phyloP scores from a whole-genome alignment of 192 early-diverging fungal species.

The Coemansia guatemalensis region DNA sequence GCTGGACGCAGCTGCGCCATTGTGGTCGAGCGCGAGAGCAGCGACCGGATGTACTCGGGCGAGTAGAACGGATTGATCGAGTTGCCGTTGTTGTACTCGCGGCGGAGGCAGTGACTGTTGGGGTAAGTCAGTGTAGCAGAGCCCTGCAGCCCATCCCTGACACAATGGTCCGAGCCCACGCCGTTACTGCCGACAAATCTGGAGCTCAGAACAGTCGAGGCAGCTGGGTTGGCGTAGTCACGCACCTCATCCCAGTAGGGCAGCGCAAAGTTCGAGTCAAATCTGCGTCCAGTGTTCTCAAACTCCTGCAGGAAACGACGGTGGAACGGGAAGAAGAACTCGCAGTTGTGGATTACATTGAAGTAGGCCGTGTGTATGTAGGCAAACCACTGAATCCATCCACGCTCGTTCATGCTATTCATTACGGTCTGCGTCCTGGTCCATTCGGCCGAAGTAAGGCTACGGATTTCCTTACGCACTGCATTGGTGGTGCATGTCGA shows the following conservation, averaged over 20 bases:
- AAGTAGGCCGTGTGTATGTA: conserved; percentile 40
- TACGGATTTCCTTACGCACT: conserved; percentile 52
- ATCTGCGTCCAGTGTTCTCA: conserved; percentile 44
- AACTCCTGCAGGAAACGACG: conserved; percentile 51
- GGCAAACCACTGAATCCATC: conserved; percentile 47
- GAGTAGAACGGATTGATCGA: conserved; percentile 43
- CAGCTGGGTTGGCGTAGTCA: conserved; percentile 49
- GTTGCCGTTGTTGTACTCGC: conserved; percentile 50
- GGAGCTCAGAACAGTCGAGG: conserved; percentile 32
- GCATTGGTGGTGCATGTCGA: conserved; percentile 18
- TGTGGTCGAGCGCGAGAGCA: conserved; percentile 32
- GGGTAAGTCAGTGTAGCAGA: conserved; percentile 29
- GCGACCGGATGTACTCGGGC: conserved; percentile 50
- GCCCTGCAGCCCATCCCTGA: conserved; percentile 28
- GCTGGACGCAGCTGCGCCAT: conserved; percentile 47
- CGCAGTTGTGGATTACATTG: conserved; percentile 40
- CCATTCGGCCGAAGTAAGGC: conserved; percentile 39
- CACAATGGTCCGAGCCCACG: conserved; percentile 27
- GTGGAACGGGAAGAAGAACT: conserved; percentile 55
- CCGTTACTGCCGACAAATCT: conserved; percentile 48
- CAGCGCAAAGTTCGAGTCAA: conserved; percentile 33
- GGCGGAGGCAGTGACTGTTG: conserved; percentile 42
- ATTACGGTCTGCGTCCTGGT: conserved; percentile 17
- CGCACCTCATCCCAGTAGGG: conserved; percentile 57
- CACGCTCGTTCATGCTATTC: conserved; percentile 27